phyloP scores from a whole-genome alignment of 805 yeast genomes.

The Yarrowia divulgata region DNA sequence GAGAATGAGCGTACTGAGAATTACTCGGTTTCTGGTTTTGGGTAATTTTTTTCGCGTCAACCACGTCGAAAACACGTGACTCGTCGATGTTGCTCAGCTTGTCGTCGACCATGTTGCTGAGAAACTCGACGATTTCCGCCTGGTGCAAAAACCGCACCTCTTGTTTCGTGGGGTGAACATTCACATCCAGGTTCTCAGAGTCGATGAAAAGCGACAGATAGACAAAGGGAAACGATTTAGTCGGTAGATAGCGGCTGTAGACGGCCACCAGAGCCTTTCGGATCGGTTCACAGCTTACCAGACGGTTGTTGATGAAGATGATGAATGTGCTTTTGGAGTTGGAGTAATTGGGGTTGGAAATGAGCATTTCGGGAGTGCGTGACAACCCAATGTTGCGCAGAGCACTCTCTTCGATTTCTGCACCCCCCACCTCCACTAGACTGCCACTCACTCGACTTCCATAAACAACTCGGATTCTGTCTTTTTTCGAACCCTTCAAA shows the following conservation, averaged over 20 bases:
- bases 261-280: constrained; percentile 69
- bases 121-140: constrained; percentile 77
- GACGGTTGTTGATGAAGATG: constrained; percentile 83
- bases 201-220: constrained; percentile 73
- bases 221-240: constrained; percentile 77
- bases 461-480: constrained; percentile 74
- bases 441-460: constrained; percentile 67
- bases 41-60: constrained; percentile 74
- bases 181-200: constrained; percentile 83
- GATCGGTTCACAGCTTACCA: constrained; percentile 83
- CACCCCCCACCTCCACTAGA: constrained; percentile 60
- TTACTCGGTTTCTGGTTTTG: constrained; percentile 60
- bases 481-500: constrained; percentile 59
- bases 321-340: constrained; percentile 74
- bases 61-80: constrained; percentile 54
- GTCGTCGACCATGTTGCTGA: constrained; percentile 57
- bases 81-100: not conserved
- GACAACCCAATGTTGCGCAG: not conserved
- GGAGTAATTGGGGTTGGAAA: constrained; percentile 74
- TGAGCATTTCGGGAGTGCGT: constrained; percentile 46
- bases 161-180: constrained; percentile 93
- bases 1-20: constrained; percentile 1
- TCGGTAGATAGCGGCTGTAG: constrained; percentile 74
- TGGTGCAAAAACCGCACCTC: constrained; percentile 88
- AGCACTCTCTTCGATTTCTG: not conserved